Conservation (phyloP, 2,329 filamentous ascomycete genomes). For the Fusarium anthophilum region DNA sequence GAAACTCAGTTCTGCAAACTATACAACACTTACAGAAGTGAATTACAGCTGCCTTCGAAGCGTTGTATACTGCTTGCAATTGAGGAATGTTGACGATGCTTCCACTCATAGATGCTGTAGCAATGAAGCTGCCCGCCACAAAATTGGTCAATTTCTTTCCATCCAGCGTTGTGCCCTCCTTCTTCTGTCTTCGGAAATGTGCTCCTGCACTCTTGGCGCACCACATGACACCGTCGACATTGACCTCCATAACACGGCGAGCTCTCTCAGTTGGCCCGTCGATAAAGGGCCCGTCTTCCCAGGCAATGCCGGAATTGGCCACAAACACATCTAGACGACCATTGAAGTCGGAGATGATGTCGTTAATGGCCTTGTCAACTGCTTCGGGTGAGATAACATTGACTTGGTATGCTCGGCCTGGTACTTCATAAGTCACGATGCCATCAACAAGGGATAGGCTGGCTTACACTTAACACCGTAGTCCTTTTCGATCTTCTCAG, state of each 20-base stretch:
- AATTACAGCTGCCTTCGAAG: conserved; percentile 72
- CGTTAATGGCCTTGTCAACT: conserved; percentile 60
- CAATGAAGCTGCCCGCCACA: conserved; percentile 75
- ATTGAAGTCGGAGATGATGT: conserved; percentile 72
- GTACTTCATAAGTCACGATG: conserved; percentile 11
- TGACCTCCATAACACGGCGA: conserved; percentile 73
- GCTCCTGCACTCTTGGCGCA: conserved; percentile 75
- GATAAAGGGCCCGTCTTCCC: conserved; percentile 74
- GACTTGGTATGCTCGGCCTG: conserved; percentile 70
- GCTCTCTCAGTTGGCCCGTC: conserved; percentile 73
- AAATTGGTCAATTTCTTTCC: conserved; percentile 70
- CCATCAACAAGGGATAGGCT: not conserved
- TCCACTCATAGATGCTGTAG: conserved; percentile 81
- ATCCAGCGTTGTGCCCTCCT: conserved; percentile 69
- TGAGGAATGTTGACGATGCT: conserved; percentile 83
- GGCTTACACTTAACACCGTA: conserved; percentile 73
- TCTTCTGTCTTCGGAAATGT: conserved; percentile 76
- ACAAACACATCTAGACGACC: conserved; percentile 81
- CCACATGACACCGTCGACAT: conserved; percentile 82
- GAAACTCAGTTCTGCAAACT: not conserved
- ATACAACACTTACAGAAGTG: conserved; percentile 60
- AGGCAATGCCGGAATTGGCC: conserved; percentile 80
- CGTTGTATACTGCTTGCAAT: conserved; percentile 78
- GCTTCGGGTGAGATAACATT: conserved; percentile 65
- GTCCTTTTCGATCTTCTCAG: conserved; percentile 69